A percentile compares a stretch with the other conserved stretches of the same genome.
These are phyloP conservation scores for Oenanthe sinensis DNA, from an alignment of 129 eudicot genomes.

Conservation along the genomic window DNA sequence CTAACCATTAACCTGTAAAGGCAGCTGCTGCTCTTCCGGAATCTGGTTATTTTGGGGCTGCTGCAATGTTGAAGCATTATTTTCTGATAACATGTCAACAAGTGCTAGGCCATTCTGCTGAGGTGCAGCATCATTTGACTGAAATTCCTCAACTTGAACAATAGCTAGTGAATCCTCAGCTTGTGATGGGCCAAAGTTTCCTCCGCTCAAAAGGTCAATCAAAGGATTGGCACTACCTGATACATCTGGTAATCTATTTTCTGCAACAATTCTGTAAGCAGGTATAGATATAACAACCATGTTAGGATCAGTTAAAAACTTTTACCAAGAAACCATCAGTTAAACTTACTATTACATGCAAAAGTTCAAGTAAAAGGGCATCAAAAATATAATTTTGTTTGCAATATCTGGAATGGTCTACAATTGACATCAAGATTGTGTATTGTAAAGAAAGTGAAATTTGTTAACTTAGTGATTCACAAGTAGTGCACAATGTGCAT, in stretches of 20 bases:
- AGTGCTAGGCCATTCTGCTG: conserved; percentile 69
- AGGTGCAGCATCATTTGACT: conserved; percentile 49
- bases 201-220: conserved; percentile 88
- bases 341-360: not conserved
- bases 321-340: not conserved
- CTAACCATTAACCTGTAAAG: conserved; percentile 58
- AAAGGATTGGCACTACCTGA: conserved; percentile 28
- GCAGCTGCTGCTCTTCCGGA: conserved; percentile 48
- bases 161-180: conserved; percentile 53
- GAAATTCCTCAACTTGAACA: conserved; percentile 62
- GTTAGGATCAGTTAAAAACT: not conserved
- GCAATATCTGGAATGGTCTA: not conserved
- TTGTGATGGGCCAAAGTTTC: conserved; percentile 53
- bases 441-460: not conserved
- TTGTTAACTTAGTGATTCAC: not conserved
- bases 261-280: conserved; percentile 28
- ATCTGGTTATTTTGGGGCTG: conserved; percentile 43
- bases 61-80: conserved; percentile 31
- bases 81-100: conserved; percentile 53
- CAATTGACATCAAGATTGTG: not conserved
- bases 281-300: conserved; percentile 31
- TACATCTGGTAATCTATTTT: conserved; percentile 35
- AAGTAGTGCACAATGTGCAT: not conserved
- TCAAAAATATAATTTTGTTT: not conserved
- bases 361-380: not conserved